Base-by-base conservation (phyloP, 345 rosid species). In the Populus ilicifolia region DNA sequence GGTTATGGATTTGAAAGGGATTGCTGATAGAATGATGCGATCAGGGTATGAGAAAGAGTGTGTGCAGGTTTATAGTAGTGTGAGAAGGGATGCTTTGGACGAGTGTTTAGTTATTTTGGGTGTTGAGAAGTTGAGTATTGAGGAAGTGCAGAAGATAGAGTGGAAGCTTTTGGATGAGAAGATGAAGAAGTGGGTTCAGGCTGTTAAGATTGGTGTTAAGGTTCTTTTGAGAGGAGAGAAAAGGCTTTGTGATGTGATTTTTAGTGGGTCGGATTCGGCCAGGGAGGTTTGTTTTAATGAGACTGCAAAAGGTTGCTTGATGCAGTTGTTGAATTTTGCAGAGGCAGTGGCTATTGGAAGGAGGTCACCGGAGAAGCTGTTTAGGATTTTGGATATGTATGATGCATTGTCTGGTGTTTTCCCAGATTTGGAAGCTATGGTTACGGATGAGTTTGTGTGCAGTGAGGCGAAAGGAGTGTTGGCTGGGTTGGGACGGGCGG, bases 161-260 rank as follows among this genome's bases (percentile, higher is more conserved):
- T 93, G 98, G 99, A 92, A 80, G 59, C 72, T 77, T 65, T 86
- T 96, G 97, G 97, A 96, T 84, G 98, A 96, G 88, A 96, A 93
- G 85, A 93, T 96, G 98, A 96, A 91, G 93, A 93, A 88, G 74
- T 96, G 99, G 99, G 83, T 87, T 54, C 99, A 88, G 78, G 98
- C 99, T 30, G 84, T 91, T 61, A 96, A 96, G 87, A 83, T 92
- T 48, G 81, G 86, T 11, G 89, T 85, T 46, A 88, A 90, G 84
- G 94, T 90, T 76, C 90, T 93, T 84, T 73, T 96, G 69, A 84
- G 85, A 21, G 94, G 97, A 12, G 99, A 96, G 79, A 93, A 84
- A 78, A 87, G 86, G 89, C 89, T 90, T 33, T 93, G 97, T 70
- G 97, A 93, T 68, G 85, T 89, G 79, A 88, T 96, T 56, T 96